Evolutionary conservation across 495 filamentous ascomycete genomes (phyloP), one percentile per base, ranked within the genome.

Genomic region (Diplogelasinospora grovesii): DNA sequence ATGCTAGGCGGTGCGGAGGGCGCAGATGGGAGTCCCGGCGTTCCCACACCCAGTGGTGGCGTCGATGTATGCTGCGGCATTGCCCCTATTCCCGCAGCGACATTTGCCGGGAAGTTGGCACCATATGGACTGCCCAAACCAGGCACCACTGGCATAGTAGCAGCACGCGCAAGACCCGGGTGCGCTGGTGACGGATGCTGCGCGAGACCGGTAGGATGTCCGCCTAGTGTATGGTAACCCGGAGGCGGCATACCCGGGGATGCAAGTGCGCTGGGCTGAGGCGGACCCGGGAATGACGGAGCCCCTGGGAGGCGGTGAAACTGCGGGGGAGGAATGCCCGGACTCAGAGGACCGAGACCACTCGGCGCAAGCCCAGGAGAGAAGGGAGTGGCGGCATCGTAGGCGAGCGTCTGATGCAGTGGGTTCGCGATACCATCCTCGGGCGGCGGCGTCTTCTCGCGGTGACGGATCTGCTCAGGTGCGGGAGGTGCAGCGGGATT

Each of bases 401-500:
- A 70, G 41, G 73, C 77, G 0, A 81, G 70, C 3, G 85, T 84
- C 15, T 77, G 77, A 33, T 73, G 72, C 8, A 94, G 68, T 3
- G 85, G 86, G 24, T 86, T 88, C 8, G 82, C 79, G 22, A 65
- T 64, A 28, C 68, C 78, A 22, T 81, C 84, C 51, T 90, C 84
- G 10, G 75, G 72, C 5, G 89, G 89, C 7, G 87, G 88, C 0
- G 89, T 95, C 69, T 94, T 92, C 64, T 95, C 88, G 33, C 89
- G 79, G 50, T 89, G 77, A 38, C 79, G 73, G 50, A 93, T 83
- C 10, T 78, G 79, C 54, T 95, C 89, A 3, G 89, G 85, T 1
- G 86, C 86, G 2, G 89, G 69, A 8, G 89, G 89, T 1, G 89
- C 87, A 0, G 89, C 87, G 1, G 89, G 89, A 60, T 95, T 95